These are phyloP conservation scores for Heliosperma pusillum DNA, from an alignment of 148 eudicot genomes.

Conservation along the genomic window DNA sequence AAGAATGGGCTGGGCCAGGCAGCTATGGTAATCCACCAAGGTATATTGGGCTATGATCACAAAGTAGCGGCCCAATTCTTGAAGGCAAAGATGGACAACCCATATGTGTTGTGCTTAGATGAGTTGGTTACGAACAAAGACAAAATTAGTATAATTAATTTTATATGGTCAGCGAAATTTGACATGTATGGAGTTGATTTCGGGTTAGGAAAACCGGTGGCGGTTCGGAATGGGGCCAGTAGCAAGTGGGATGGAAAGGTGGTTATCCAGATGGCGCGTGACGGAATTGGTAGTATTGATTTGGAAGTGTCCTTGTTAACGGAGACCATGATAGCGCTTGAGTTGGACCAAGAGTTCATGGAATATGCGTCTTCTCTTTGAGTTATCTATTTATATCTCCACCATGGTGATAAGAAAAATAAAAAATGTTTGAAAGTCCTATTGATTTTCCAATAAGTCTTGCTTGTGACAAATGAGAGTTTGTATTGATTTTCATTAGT, in stretches of 20 bases:
- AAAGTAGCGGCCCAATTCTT: not conserved
- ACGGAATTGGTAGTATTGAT: slow-evolving; percentile 62
- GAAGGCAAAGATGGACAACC: not conserved
- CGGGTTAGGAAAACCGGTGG: slow-evolving; percentile 62
- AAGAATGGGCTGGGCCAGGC: slow-evolving; percentile 40
- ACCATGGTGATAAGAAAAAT: no score
- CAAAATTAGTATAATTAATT: slow-evolving; percentile 26
- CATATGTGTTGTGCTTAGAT: slow-evolving; percentile 18
- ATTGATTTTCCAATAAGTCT: no score
- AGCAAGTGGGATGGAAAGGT: slow-evolving; percentile 66
- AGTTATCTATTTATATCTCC: no score
- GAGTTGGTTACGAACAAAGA: slow-evolving; percentile 10
- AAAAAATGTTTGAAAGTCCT: no score
- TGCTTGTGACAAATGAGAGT: no score
- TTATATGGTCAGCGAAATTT: slow-evolving; percentile 65
- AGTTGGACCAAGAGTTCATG: slow-evolving; percentile 55
- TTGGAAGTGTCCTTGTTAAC: slow-evolving; percentile 61
- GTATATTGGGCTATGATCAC: slow-evolving; percentile 42
- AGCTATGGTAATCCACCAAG: slow-evolving; percentile 29
- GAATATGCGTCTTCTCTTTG: slow-evolving; percentile 38
- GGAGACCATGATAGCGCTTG: slow-evolving; percentile 47
- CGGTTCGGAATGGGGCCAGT: slow-evolving; percentile 46
- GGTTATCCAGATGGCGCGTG: slow-evolving; percentile 58
- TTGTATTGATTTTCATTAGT: no score
- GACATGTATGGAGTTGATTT: slow-evolving; percentile 70